Conservation (phyloP, 2,329 filamentous ascomycete genomes). For the Claviceps capensis region DNA sequence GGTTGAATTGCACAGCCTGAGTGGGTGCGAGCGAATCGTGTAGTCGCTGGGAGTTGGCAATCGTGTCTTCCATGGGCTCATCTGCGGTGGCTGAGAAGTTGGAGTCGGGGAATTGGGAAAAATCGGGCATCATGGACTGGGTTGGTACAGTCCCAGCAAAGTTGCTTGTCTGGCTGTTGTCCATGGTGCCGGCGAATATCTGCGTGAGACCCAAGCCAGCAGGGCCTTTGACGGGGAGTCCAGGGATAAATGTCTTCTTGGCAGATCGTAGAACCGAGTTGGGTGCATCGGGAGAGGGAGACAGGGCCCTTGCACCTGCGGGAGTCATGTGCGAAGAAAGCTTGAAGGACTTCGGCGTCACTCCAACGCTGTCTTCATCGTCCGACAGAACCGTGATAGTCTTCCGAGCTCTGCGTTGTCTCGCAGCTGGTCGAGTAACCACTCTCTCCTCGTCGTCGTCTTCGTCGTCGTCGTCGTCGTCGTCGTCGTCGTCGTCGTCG, state of each 20-base stretch:
- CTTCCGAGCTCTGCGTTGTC: slow-evolving; percentile 35
- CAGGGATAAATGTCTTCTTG: slow-evolving; percentile 57
- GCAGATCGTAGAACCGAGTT: slow-evolving; percentile 55
- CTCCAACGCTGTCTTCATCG: slow-evolving; percentile 34
- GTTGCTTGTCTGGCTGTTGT: slow-evolving; percentile 29
- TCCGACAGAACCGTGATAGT: slow-evolving; percentile 44
- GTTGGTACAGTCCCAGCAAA: slow-evolving; percentile 16
- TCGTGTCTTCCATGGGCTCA: slow-evolving; percentile 35
- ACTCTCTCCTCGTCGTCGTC: slow-evolving; percentile 18
- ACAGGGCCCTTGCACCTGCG: slow-evolving; percentile 26
- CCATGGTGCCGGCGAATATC: slow-evolving; percentile 84
- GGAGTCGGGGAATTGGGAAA: slow-evolving; percentile 42
- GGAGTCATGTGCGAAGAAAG: slow-evolving; percentile 26
- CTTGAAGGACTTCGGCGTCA: slow-evolving; percentile 36
- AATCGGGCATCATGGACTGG: slow-evolving; percentile 41
- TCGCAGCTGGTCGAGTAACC: slow-evolving; percentile 26
- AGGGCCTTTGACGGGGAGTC: slow-evolving; percentile 44
- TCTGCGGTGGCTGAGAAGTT: slow-evolving; percentile 49
- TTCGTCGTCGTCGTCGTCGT: too few species aligned
- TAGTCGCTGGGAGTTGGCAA: slow-evolving; percentile 29
- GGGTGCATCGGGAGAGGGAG: slow-evolving; percentile 36
- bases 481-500: too few species aligned
- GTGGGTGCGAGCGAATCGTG: slow-evolving; percentile 22
- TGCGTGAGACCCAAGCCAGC: slow-evolving; percentile 69
- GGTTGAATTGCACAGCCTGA: slow-evolving; percentile 38